A percentile compares a stretch with the other conserved stretches of the same genome.
phyloP scores from a whole-genome alignment of 2,329 filamentous ascomycete species.

The Magnaporthales sp. region DNA sequence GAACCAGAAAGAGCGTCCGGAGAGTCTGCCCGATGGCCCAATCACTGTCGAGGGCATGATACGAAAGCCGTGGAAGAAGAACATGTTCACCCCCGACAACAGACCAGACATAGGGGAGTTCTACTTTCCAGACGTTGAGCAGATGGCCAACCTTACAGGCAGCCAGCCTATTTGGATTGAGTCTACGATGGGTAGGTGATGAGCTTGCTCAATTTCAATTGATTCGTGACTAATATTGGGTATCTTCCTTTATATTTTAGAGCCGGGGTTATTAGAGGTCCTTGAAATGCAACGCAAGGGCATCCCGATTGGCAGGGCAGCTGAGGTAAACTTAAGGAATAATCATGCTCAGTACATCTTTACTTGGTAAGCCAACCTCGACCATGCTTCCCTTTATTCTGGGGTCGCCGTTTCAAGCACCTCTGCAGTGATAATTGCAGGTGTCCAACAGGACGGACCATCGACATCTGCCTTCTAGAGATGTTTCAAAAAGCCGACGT shows the following conservation, averaged over 20 bases:
- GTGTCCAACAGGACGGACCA: not conserved
- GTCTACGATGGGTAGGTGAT: constrained; percentile 72
- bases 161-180: constrained; percentile 92
- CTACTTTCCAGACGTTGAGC: constrained; percentile 86
- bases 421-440: not conserved
- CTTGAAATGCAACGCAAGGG: constrained; percentile 72
- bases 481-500: not conserved
- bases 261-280: constrained; percentile 67
- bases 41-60: constrained; percentile 78
- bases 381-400: not conserved
- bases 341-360: constrained; percentile 99
- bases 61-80: constrained; percentile 90
- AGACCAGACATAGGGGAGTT: constrained; percentile 75
- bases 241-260: constrained; percentile 36
- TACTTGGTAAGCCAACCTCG: constrained; percentile 65
- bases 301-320: constrained; percentile 77
- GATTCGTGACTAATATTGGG: not conserved
- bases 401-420: not conserved
- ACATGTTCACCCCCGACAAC: constrained; percentile 93
- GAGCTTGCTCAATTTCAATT: not conserved
- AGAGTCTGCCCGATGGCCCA: constrained; percentile 59
- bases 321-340: constrained; percentile 89
- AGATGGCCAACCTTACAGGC: constrained; percentile 80
- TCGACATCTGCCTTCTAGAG: not conserved
- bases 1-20: constrained; percentile 51